Conservation (phyloP, 441 rosid genomes). For the Gossypium trilobum region DNA sequence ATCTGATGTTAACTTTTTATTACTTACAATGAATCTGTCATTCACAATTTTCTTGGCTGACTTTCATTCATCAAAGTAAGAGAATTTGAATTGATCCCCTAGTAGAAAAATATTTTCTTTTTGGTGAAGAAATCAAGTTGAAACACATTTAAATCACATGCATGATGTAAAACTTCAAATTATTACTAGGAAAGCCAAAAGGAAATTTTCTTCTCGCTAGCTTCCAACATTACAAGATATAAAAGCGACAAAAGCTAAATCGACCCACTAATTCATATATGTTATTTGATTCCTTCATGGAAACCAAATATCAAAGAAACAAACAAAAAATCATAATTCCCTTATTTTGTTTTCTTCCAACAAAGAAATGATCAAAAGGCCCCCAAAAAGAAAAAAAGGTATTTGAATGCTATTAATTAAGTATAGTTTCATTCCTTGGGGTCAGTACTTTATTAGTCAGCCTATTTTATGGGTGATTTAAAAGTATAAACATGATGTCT, state of each 20-base stretch:
- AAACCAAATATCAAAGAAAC: background rate
- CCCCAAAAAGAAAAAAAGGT: background rate
- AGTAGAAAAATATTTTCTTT: background rate
- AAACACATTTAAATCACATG: background rate
- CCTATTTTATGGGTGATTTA: background rate
- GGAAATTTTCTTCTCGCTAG: background rate
- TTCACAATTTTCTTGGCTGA: background rate
- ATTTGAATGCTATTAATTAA: background rate
- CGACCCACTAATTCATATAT: background rate
- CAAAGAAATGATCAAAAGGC: background rate
- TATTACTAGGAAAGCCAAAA: conserved; percentile 6
- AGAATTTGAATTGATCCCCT: background rate
- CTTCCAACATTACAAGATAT: background rate
- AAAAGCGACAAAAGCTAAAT: background rate
- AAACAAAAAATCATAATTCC: background rate
- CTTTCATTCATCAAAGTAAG: background rate
- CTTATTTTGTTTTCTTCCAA: background rate
- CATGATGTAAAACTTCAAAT: background rate
- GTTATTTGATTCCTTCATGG: background rate
- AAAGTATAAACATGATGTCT: background rate
- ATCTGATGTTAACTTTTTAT: background rate
- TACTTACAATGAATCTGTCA: background rate
- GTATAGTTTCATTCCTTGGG: background rate
- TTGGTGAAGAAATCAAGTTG: background rate
- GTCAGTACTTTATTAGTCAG: background rate